Percentiles rank a stretch among this genome's conserved stretches.
Evolutionary conservation across 2,329 filamentous ascomycete species (phyloP).

Genomic region (Bipolaris bicolor): DNA sequence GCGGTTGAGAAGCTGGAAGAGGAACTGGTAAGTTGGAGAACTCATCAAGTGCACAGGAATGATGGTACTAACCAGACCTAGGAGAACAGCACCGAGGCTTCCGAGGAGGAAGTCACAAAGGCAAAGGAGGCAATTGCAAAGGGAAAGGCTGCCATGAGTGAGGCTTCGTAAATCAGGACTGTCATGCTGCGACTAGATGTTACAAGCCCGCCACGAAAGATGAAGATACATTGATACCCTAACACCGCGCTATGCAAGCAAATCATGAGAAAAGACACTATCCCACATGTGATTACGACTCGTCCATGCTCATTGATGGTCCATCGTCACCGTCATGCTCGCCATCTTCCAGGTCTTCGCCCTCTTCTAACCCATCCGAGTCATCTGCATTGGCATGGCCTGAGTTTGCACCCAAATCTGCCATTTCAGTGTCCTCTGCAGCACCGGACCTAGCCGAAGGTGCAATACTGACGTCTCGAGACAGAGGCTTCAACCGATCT

Average conservation of each 20-base stretch:
- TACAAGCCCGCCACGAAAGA: conserved; percentile 2
- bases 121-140: conserved; percentile 51
- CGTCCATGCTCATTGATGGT: conserved; percentile 37
- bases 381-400: conserved; percentile 37
- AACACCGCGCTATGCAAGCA: conserved; percentile 45
- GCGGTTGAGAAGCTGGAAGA: conserved; percentile 77
- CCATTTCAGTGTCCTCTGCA: conserved; percentile 42
- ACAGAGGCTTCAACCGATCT: conserved; percentile 41
- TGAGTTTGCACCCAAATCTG: conserved; percentile 30
- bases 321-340: conserved; percentile 38
- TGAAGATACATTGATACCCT: conserved; percentile 21
- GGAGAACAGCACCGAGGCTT: conserved; percentile 51
- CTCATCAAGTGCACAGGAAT: conserved; percentile 17
- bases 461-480: conserved; percentile 34
- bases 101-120: conserved; percentile 54
- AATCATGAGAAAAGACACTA: conserved; percentile 2
- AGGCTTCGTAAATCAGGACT: conserved; percentile 31
- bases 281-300: conserved; percentile 26
- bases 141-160: conserved; percentile 48
- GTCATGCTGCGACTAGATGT: background rate
- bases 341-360: conserved; percentile 40
- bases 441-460: conserved; percentile 33
- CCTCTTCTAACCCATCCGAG: conserved; percentile 43
- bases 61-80: conserved; percentile 16
- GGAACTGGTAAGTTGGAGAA: conserved; percentile 66